A percentile compares a stretch with the other conserved stretches of the same genome.
Conservation (phyloP, 2,329 filamentous ascomycete species). For the Cytospora piceicola region DNA sequence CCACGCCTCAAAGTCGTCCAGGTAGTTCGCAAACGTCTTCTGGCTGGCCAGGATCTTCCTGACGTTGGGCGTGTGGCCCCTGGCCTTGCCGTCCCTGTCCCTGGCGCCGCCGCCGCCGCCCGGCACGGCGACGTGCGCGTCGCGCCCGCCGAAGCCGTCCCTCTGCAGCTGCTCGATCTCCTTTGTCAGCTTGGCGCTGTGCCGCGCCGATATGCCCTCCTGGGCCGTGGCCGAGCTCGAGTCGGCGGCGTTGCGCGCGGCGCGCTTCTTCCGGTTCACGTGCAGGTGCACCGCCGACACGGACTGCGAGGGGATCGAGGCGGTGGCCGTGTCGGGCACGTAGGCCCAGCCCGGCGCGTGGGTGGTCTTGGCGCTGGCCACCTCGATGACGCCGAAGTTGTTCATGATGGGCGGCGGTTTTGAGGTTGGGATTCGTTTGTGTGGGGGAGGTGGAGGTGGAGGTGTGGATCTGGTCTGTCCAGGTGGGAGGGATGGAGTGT, state of each 20-base stretch:
- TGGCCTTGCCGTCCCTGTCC: slow-evolving; percentile 50
- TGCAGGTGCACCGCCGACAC: slow-evolving; percentile 39
- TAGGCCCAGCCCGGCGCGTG: slow-evolving; percentile 90
- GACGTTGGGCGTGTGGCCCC: slow-evolving; percentile 63
- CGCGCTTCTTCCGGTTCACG: slow-evolving; percentile 71
- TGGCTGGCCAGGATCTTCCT: slow-evolving; percentile 78
- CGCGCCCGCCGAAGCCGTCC: slow-evolving; percentile 67
- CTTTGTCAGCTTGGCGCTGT: slow-evolving; percentile 79
- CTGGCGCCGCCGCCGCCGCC: slow-evolving; percentile 51
- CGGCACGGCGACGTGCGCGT: slow-evolving; percentile 72
- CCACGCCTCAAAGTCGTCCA: slow-evolving; percentile 74
- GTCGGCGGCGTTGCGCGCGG: slow-evolving; percentile 60
- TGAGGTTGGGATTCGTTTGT: slow-evolving; percentile 12
- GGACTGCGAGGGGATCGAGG: slow-evolving; percentile 53
- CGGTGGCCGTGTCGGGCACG: slow-evolving; percentile 73
- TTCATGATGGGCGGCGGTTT: slow-evolving; percentile 50
- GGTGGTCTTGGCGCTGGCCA: slow-evolving; percentile 71
- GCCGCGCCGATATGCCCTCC: slow-evolving; percentile 76
- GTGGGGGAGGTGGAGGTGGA: slow-evolving; percentile 7
- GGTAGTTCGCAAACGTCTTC: slow-evolving; percentile 82
- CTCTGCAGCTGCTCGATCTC: slow-evolving; percentile 82
- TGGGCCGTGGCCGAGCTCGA: slow-evolving; percentile 53
- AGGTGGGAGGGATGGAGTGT: not conserved
- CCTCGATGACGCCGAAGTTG: slow-evolving; percentile 79
- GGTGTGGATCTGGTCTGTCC: slow-evolving; percentile 3